Conservation (phyloP, 2,329 filamentous ascomycete genomes). For the Bimuria novae-zelandiae region DNA sequence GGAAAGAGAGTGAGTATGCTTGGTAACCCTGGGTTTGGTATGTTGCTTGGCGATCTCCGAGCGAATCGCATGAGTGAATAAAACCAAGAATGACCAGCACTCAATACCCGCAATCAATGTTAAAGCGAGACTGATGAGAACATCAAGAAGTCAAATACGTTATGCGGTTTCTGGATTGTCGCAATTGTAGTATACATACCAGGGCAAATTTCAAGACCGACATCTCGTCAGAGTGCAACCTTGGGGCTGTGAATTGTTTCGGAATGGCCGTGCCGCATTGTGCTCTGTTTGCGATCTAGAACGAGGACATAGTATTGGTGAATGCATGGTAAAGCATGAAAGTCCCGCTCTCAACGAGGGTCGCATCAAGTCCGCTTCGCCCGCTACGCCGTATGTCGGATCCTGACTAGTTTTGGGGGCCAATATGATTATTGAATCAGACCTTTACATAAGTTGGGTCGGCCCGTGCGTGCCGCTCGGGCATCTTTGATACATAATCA, state of each 20-base stretch:
- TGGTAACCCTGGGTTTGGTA: slow-evolving; percentile 25
- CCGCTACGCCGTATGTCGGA: not conserved
- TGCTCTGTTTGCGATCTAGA: not conserved
- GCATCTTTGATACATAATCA: too few species aligned
- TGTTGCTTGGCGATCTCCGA: slow-evolving; percentile 27
- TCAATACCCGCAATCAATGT: not conserved
- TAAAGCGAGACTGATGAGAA: not conserved
- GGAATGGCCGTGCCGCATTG: not conserved
- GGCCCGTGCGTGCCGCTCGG: slow-evolving; percentile 5
- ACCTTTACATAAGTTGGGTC: not conserved
- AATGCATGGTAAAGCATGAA: not conserved
- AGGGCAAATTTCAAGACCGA: too few species aligned
- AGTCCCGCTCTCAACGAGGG: not conserved
- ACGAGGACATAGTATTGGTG: not conserved
- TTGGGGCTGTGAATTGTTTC: not conserved
- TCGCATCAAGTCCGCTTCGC: not conserved
- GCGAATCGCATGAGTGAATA: slow-evolving; percentile 29
- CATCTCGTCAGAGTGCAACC: too few species aligned
- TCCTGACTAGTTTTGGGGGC: not conserved
- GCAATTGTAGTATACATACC: not conserved
- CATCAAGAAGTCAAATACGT: not conserved
- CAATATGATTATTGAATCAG: not conserved
- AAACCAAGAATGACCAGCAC: not conserved
- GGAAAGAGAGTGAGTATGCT: slow-evolving; percentile 36
- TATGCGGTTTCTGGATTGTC: not conserved